Conservation (phyloP, 2,329 filamentous ascomycete genomes). For the Polytolypa hystricis region DNA sequence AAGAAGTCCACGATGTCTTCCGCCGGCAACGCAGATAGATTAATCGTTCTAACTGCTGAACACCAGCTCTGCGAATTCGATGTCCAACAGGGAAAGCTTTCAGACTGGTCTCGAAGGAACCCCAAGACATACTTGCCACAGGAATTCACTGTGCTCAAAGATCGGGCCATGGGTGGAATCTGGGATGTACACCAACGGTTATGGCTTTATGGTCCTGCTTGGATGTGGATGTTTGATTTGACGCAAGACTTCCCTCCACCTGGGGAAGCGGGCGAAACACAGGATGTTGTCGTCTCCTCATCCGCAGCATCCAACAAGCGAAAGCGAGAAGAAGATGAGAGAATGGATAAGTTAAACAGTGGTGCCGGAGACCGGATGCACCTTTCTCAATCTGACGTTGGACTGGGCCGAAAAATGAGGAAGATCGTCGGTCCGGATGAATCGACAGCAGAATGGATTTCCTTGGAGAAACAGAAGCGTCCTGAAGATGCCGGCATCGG, state of each 20-base stretch:
- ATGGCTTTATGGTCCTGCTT: slow-evolving; percentile 80
- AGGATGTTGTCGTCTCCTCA: slow-evolving; percentile 16
- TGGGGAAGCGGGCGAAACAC: slow-evolving; percentile 18
- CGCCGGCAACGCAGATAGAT: slow-evolving; percentile 43
- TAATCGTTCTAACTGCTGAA: slow-evolving; percentile 52
- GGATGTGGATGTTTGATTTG: slow-evolving; percentile 87
- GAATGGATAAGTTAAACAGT: slow-evolving; percentile 36
- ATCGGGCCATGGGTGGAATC: slow-evolving; percentile 70
- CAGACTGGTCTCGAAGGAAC: slow-evolving; percentile 78
- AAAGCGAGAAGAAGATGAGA: slow-evolving; percentile 31
- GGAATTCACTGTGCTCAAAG: slow-evolving; percentile 62
- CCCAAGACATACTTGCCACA: slow-evolving; percentile 61
- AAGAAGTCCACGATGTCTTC: slow-evolving; percentile 19
- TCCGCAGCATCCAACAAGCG: slow-evolving; percentile 25
- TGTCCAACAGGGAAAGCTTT: slow-evolving; percentile 62
- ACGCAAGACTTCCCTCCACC: slow-evolving; percentile 51
- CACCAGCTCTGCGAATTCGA: slow-evolving; percentile 70
- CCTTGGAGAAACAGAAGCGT: slow-evolving; percentile 21
- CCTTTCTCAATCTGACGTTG: slow-evolving; percentile 32
- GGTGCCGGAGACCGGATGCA: slow-evolving; percentile 47
- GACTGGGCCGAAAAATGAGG: slow-evolving; percentile 37
- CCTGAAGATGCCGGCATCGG: slow-evolving; percentile 18
- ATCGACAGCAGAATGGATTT: slow-evolving; percentile 23
- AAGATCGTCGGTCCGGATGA: slow-evolving; percentile 34
- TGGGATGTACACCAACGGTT: slow-evolving; percentile 67